These are phyloP conservation scores for Trichothecium sympodiale DNA, from an alignment of 2,329 filamentous ascomycete species.

Conservation along the genomic window DNA sequence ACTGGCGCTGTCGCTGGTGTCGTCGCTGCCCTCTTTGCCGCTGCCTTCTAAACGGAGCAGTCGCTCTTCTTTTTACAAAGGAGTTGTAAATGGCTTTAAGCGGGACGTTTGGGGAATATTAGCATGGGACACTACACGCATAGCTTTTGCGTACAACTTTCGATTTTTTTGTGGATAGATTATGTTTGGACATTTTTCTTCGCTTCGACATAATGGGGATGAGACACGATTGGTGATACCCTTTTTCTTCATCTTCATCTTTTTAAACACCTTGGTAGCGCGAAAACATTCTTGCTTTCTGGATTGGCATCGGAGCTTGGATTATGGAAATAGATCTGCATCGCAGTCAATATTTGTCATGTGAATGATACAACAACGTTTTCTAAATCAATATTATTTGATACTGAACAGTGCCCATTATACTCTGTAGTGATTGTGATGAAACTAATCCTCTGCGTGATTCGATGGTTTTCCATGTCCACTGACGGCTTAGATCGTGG, in stretches of 20 bases:
- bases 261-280: neutral
- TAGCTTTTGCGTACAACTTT: neutral
- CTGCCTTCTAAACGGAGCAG: slow-evolving; percentile 26
- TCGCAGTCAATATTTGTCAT: too few relatives aligned
- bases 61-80: too few relatives aligned
- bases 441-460: too few relatives aligned
- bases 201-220: neutral
- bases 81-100: neutral
- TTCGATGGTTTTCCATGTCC: too few relatives aligned
- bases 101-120: neutral
- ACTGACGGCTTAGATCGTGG: too few relatives aligned
- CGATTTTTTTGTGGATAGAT: slow-evolving; percentile 1
- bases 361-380: too few relatives aligned
- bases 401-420: too few relatives aligned
- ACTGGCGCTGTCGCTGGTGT: slow-evolving; percentile 27
- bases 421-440: too few relatives aligned
- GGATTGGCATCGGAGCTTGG: slow-evolving; percentile 1
- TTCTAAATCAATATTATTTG: too few relatives aligned
- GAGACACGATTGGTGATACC: neutral
- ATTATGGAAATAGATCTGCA: neutral
- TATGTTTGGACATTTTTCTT: neutral
- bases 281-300: too few relatives aligned
- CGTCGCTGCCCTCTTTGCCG: slow-evolving; percentile 26
- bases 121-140: neutral
- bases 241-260: neutral